Conservation (phyloP, 805 yeast species). For the Candida broadrunensis region DNA sequence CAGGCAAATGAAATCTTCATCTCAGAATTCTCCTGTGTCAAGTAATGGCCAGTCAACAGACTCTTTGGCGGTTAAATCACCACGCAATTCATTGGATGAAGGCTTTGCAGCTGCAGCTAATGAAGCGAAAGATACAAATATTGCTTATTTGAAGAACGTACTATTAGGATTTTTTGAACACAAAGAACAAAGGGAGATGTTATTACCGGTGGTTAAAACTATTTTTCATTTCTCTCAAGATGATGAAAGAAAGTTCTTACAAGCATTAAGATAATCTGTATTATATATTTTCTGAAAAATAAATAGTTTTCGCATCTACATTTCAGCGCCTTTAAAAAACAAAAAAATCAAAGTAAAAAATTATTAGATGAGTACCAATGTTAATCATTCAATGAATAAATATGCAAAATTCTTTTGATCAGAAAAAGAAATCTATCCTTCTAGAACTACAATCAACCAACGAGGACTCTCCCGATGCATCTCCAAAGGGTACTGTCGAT, state of each 20-base stretch:
- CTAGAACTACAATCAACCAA: conserved; percentile 47
- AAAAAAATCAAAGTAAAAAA: no score
- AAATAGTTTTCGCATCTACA: no score
- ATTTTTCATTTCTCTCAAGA: conserved; percentile 63
- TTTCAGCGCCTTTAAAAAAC: no score
- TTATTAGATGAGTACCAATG: no score
- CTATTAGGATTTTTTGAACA: conserved; percentile 89
- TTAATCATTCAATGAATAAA: no score
- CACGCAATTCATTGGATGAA: background rate
- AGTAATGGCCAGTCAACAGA: background rate
- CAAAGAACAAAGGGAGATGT: conserved; percentile 82
- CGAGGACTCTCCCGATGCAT: conserved; percentile 53
- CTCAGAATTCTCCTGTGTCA: background rate
- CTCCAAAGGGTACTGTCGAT: conserved; percentile 90
- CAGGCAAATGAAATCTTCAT: conserved; percentile 30
- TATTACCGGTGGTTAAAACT: conserved; percentile 82
- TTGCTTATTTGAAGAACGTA: conserved; percentile 85
- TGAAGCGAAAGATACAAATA: conserved; percentile 17
- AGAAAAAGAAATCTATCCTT: conserved; percentile 56
- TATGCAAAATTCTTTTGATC: conserved; percentile 60
- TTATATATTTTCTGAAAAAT: no score
- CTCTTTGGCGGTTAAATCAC: background rate
- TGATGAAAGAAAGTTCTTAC: conserved; percentile 72
- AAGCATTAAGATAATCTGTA: conserved; percentile 44
- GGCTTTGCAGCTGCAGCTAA: background rate